These are phyloP conservation scores for Epichloe coenophiala DNA, from an alignment of 2,329 filamentous ascomycete species.

Conservation along the genomic window DNA sequence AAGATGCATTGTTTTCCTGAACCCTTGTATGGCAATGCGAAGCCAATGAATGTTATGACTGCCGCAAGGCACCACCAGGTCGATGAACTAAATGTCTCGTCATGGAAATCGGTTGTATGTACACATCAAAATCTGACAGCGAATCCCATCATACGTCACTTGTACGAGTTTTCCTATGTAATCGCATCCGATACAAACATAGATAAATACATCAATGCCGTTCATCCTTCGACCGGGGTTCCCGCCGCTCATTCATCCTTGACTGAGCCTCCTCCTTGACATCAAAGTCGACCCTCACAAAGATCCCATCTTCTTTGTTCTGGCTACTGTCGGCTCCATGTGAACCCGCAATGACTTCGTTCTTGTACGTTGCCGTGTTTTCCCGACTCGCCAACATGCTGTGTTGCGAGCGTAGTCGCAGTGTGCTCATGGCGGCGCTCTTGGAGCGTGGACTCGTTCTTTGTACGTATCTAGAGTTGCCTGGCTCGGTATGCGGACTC, in stretches of 20 bases:
- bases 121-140: no score
- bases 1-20: no score
- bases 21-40: no score
- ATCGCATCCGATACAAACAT: no score
- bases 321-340: slow-evolving; percentile 13
- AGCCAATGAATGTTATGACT: no score
- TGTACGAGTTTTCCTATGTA: no score
- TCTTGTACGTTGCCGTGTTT: slow-evolving; percentile 11
- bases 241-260: not conserved
- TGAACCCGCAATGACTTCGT: slow-evolving; percentile 11
- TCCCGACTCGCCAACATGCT: slow-evolving; percentile 15
- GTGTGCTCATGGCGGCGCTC: slow-evolving; percentile 16
- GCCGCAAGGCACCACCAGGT: no score
- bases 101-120: no score
- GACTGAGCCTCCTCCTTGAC: slow-evolving; percentile 16
- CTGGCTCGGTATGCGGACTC: slow-evolving; percentile 10
- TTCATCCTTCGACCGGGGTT: no score
- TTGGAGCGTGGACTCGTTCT: slow-evolving; percentile 9
- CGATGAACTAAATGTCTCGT: no score
- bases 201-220: no score
- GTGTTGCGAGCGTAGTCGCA: slow-evolving; percentile 18
- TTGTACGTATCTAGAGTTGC: slow-evolving; percentile 12
- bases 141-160: no score
- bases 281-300: slow-evolving; percentile 24
- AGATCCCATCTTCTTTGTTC: slow-evolving; percentile 15